Conservation (phyloP, 2,329 filamentous ascomycete genomes). For the Alternaria infectoria region DNA sequence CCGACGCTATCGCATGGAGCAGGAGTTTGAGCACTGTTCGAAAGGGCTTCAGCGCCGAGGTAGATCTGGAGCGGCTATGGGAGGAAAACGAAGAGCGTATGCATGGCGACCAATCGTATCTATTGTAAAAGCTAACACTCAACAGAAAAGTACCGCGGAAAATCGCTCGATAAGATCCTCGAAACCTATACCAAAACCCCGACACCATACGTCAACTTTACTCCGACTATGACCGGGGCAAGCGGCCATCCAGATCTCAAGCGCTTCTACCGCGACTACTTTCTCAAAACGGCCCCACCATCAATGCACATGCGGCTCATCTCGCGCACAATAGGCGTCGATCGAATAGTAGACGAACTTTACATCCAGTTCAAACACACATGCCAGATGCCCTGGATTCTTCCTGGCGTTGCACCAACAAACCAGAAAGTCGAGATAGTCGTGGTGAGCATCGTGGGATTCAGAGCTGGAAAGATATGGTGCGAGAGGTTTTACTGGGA, state of each 20-base stretch:
- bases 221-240: constrained; percentile 56
- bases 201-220: constrained; percentile 51
- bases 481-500: constrained; percentile 69
- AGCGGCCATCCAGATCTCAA: constrained; percentile 51
- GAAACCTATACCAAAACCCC: constrained; percentile 44
- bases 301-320: constrained; percentile 61
- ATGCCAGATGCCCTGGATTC: constrained; percentile 63
- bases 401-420: constrained; percentile 64
- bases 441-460: constrained; percentile 62
- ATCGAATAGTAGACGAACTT: constrained; percentile 68
- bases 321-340: constrained; percentile 63
- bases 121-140: constrained; percentile 2
- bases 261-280: constrained; percentile 64
- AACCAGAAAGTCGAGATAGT: constrained; percentile 63
- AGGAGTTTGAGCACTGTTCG: constrained; percentile 66
- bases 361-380: constrained; percentile 64
- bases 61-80: constrained; percentile 53
- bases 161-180: constrained; percentile 47
- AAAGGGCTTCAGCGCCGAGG: constrained; percentile 63
- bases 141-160: constrained; percentile 46
- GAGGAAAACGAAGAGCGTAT: constrained; percentile 51
- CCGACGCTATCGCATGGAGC: constrained; percentile 72
- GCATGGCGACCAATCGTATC: background rate
- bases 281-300: constrained; percentile 55
- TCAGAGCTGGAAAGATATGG: constrained; percentile 61